These are phyloP conservation scores for Phylloporus sp. DNA, from an alignment of 768 basidiomycete species.

Conservation along the genomic window DNA sequence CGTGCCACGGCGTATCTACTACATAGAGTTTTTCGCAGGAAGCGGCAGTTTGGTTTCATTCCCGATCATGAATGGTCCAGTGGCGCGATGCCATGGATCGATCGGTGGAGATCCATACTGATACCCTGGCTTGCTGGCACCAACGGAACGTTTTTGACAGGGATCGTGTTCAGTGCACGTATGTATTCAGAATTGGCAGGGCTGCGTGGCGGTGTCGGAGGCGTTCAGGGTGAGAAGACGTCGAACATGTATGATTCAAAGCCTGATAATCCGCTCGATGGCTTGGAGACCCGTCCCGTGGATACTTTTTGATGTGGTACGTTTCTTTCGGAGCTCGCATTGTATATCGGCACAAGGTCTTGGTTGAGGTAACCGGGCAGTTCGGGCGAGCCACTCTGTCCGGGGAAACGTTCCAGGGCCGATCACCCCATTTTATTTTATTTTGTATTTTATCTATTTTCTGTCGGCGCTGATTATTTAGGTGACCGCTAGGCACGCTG, in stretches of 20 bases:
- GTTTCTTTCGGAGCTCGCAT: not conserved
- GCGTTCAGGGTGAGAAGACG: conserved; percentile 2
- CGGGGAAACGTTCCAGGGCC: too few species aligned
- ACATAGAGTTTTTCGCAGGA: conserved; percentile 11
- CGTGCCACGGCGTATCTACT: conserved; percentile 2
- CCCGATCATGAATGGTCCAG: not conserved
- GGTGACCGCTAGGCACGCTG: too few species aligned
- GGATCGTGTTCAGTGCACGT: not conserved
- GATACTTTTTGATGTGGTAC: not conserved
- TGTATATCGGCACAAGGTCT: not conserved
- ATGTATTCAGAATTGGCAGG: not conserved
- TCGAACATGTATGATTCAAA: not conserved
- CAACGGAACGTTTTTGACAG: not conserved
- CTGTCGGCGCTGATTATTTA: too few species aligned
- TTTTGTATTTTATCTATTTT: too few species aligned
- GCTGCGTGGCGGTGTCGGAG: not conserved
- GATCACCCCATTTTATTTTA: too few species aligned
- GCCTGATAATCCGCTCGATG: not conserved
- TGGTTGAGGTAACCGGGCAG: too few species aligned
- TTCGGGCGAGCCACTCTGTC: too few species aligned
- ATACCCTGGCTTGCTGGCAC: too few species aligned
- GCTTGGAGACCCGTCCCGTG: not conserved
- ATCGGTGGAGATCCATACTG: conserved; percentile 2
- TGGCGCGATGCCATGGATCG: conserved; percentile 1
- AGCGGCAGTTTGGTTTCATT: not conserved